phyloP scores from a whole-genome alignment of 2,329 filamentous ascomycete species.

The Xylaria sp. region DNA sequence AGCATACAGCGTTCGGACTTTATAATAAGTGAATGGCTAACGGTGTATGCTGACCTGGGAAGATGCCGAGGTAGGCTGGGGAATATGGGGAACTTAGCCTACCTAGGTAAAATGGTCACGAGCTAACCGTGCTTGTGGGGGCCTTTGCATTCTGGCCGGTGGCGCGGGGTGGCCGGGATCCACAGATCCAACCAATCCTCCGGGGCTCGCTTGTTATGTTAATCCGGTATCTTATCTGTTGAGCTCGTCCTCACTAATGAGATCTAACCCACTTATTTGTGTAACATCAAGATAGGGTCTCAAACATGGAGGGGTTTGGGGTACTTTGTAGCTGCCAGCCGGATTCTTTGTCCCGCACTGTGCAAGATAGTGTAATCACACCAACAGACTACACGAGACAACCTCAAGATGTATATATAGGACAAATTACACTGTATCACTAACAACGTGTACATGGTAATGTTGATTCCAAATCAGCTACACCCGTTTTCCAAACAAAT shows the following conservation, averaged over 20 bases:
- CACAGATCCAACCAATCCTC: neutral
- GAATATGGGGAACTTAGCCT: slow-evolving; percentile 19
- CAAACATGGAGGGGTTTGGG: slow-evolving; percentile 19
- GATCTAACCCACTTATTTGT: slow-evolving; percentile 17
- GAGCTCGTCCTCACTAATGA: neutral
- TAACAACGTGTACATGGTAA: slow-evolving; percentile 1
- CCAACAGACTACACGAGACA: neutral
- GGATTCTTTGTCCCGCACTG: slow-evolving; percentile 2
- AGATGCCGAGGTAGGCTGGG: slow-evolving; percentile 36
- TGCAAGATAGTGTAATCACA: slow-evolving; percentile 10
- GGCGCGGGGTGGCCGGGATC: neutral
- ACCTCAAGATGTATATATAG: neutral
- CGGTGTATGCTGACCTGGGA: neutral
- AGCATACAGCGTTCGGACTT: neutral
- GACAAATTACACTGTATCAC: slow-evolving; percentile 7
- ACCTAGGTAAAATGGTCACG: slow-evolving; percentile 12
- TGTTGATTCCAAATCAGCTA: slow-evolving; percentile 34
- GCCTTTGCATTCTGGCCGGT: neutral
- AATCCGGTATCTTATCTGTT: slow-evolving; percentile 23
- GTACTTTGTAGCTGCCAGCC: neutral
- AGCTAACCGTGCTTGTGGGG: slow-evolving; percentile 3
- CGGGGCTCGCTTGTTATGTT: slow-evolving; percentile 21
- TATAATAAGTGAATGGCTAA: slow-evolving; percentile 8
- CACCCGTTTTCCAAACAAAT: slow-evolving; percentile 7
- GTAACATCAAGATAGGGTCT: slow-evolving; percentile 30